phyloP scores from a whole-genome alignment of 2,329 filamentous ascomycete species.

The Trichophyton rubrum region DNA sequence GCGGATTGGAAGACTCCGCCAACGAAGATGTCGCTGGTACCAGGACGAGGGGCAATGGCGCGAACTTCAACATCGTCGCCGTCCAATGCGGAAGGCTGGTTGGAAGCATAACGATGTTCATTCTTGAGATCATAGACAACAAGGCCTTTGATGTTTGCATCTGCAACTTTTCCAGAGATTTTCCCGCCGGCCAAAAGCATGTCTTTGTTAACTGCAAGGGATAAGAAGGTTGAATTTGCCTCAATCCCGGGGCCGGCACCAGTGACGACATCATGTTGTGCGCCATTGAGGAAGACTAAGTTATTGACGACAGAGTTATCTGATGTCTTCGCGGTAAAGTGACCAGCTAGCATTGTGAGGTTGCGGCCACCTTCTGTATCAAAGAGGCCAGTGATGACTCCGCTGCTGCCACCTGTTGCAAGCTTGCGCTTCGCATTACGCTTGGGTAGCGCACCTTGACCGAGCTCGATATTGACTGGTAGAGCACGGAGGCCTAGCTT shows the following conservation, averaged over 20 bases:
- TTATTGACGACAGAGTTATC: slow-evolving; percentile 66
- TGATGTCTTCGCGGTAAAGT: slow-evolving; percentile 59
- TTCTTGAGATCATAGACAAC: slow-evolving; percentile 64
- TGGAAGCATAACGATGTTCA: slow-evolving; percentile 44
- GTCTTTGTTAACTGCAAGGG: slow-evolving; percentile 54
- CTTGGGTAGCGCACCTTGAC: slow-evolving; percentile 14
- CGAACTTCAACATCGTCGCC: slow-evolving; percentile 63
- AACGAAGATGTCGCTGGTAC: slow-evolving; percentile 64
- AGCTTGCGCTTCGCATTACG: slow-evolving; percentile 19
- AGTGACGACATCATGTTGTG: slow-evolving; percentile 51
- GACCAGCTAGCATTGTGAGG: slow-evolving; percentile 76
- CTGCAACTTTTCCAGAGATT: slow-evolving; percentile 57
- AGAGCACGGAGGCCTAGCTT: slow-evolving; percentile 29
- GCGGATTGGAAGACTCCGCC: slow-evolving; percentile 75
- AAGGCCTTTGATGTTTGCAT: slow-evolving; percentile 55
- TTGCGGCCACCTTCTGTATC: slow-evolving; percentile 37
- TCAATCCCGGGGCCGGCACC: slow-evolving; percentile 53
- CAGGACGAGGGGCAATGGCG: slow-evolving; percentile 59
- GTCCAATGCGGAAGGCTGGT: slow-evolving; percentile 62
- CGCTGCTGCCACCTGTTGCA: slow-evolving; percentile 25
- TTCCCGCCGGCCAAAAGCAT: slow-evolving; percentile 72
- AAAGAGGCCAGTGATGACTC: slow-evolving; percentile 19
- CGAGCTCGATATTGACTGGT: slow-evolving; percentile 38
- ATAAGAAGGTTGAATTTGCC: slow-evolving; percentile 59
- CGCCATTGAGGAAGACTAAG: slow-evolving; percentile 67